These are phyloP conservation scores for Trichophyton schoenleinii DNA, from an alignment of 2,329 filamentous ascomycete species.

Conservation along the genomic window DNA sequence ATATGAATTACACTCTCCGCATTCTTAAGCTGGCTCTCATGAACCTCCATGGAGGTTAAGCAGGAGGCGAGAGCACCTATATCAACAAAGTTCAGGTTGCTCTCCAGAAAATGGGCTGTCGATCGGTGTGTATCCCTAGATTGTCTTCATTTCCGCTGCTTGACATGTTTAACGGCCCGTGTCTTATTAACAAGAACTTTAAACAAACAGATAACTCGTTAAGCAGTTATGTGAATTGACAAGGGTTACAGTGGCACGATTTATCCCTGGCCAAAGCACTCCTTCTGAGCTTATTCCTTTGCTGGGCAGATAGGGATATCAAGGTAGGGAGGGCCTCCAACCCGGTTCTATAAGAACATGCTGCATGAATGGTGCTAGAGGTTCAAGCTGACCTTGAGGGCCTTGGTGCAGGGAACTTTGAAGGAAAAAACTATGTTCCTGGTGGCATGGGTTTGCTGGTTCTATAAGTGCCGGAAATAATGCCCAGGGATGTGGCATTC, in stretches of 20 bases:
- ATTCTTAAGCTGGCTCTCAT: constrained; percentile 42
- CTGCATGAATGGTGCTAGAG: background rate
- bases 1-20: constrained; percentile 46
- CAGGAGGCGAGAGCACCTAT: constrained; percentile 35
- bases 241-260: constrained; percentile 20
- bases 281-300: constrained; percentile 21
- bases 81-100: constrained; percentile 35
- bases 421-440: background rate
- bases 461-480: background rate
- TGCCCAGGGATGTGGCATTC: background rate
- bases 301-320: constrained; percentile 19
- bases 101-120: constrained; percentile 29
- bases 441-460: background rate
- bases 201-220: background rate
- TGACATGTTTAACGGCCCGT: background rate
- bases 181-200: background rate
- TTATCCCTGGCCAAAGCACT: constrained; percentile 20
- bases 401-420: background rate
- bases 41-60: constrained; percentile 36
- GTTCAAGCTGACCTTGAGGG: background rate
- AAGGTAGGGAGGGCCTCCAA: constrained; percentile 8
- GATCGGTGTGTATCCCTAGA: constrained; percentile 10
- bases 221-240: constrained; percentile 18
- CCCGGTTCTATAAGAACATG: background rate
- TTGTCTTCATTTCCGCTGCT: background rate